phyloP scores from a whole-genome alignment of 2,329 filamentous ascomycete species.

The Talaromyces piceae region DNA sequence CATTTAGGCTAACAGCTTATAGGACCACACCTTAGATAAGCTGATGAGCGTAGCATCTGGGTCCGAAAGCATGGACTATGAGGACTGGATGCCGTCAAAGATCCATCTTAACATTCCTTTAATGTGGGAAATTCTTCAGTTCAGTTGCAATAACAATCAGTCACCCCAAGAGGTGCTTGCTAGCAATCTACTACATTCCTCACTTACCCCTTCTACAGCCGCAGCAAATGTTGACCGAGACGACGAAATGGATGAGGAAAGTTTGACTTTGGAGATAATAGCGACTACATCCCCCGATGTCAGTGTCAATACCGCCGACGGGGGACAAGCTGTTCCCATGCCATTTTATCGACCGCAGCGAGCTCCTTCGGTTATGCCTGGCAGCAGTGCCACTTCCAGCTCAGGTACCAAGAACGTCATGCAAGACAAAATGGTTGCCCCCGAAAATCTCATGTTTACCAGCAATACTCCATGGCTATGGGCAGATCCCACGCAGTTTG shows the following conservation, averaged over 20 bases:
- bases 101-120: constrained; percentile 47
- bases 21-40: constrained; percentile 44
- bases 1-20: constrained; percentile 7
- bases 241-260: constrained; percentile 29
- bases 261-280: constrained; percentile 40
- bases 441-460: constrained; percentile 27
- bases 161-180: constrained; percentile 27
- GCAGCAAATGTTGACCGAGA: constrained; percentile 17
- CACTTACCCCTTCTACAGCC: constrained; percentile 28
- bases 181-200: constrained; percentile 37
- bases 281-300: constrained; percentile 47
- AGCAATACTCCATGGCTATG: constrained; percentile 27
- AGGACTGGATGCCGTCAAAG: constrained; percentile 48
- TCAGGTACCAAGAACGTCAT: not conserved
- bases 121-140: constrained; percentile 48
- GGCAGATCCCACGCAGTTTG: constrained; percentile 25
- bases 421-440: constrained; percentile 23
- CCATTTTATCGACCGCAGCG: constrained; percentile 16
- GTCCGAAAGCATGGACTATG: constrained; percentile 39
- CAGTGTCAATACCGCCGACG: constrained; percentile 45
- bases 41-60: constrained; percentile 46
- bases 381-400: not conserved
- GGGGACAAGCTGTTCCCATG: constrained; percentile 44
- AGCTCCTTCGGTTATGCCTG: constrained; percentile 10
- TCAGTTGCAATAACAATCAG: constrained; percentile 35